Percentiles rank a stretch among this genome's conserved stretches.
Evolutionary conservation across 1,284 basidiomycete species (phyloP).

Genomic region (Ganoderma leucocontextum): DNA sequence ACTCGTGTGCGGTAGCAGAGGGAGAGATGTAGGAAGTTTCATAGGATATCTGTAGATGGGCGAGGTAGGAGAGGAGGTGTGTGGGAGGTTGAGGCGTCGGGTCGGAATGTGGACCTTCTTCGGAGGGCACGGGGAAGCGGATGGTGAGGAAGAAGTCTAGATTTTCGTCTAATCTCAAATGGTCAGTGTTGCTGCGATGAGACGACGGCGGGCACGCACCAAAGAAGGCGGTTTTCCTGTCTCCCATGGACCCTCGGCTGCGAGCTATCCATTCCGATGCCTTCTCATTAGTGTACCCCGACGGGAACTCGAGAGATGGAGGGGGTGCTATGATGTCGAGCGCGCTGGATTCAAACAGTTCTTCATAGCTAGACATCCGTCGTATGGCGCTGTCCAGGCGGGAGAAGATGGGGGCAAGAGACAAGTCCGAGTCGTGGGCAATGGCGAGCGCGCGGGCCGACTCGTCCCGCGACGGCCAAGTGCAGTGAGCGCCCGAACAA

Average conservation of each 20-base stretch:
- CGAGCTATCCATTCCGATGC: constrained; percentile 65
- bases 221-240: constrained; percentile 73
- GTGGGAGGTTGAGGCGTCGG: constrained; percentile 58
- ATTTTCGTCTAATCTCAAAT: constrained; percentile 67
- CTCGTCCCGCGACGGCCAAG: no score
- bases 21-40: constrained; percentile 84
- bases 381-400: neutral
- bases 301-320: constrained; percentile 66
- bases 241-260: constrained; percentile 32
- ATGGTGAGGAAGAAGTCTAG: constrained; percentile 69
- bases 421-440: neutral
- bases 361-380: constrained; percentile 55
- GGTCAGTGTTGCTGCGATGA: neutral
- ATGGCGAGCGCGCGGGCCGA: neutral
- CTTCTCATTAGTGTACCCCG: constrained; percentile 42
- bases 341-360: constrained; percentile 68
- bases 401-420: neutral
- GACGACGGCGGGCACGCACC: constrained; percentile 54
- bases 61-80: constrained; percentile 68
- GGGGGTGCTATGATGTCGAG: constrained; percentile 76
- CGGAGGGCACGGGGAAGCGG: constrained; percentile 46
- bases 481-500: no score
- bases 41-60: constrained; percentile 79
- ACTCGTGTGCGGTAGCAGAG: constrained; percentile 41
- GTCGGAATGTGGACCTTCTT: constrained; percentile 33